Evolutionary conservation across 768 basidiomycete genomes (phyloP), one percentile per base, ranked within the genome.

Genomic region (Lactarius sanguifluus): DNA sequence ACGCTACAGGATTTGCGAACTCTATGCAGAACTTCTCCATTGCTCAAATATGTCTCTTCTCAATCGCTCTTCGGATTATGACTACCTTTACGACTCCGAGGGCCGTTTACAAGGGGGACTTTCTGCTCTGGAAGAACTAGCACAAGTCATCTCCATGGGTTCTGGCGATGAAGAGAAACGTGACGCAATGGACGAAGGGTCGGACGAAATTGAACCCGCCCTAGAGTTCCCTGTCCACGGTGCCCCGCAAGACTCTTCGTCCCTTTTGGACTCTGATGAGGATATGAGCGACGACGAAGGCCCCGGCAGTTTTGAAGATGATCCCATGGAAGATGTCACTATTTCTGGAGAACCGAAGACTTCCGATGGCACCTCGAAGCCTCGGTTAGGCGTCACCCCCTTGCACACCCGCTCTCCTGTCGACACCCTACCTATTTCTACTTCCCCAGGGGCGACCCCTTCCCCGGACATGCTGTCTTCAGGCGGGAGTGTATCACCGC

Each of bases 41-140:
- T 97, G 95, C 75, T 98, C 97, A 20, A 98, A 97, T 73, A 98
- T 99, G 96, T 88, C 92, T 6, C 84, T 98, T 28, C 81, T 98
- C 32, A 98, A 98, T 75, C 92, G 97, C 12, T 77, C 85, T 1
- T 74, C 84, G 0, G 87, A 89, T 57, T 87, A 83, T 63, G 83
- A 85, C 56, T 81, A 85, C 28, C 79, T 87, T n/a, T 95, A 94
- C 76, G 92, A 93, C 73, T 79, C 81, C 1, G 86, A 92, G 61
- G 96, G 96, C 23, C 86, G 92, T 32, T 78, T 99, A 52, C 86
- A 89, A 70, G 94, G 94, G n/a, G 96, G 96, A 6, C 77, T 97
- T 13, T 79, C 86, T 2, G 88, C 90, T 15, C 79, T 97, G 61
- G 95, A 97, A 74, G 89, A 92, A 62, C 80, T 99, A 8, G 93